Conservation (phyloP, 192 early-diverging fungal genomes). For the Pilobolus umbonatus region DNA sequence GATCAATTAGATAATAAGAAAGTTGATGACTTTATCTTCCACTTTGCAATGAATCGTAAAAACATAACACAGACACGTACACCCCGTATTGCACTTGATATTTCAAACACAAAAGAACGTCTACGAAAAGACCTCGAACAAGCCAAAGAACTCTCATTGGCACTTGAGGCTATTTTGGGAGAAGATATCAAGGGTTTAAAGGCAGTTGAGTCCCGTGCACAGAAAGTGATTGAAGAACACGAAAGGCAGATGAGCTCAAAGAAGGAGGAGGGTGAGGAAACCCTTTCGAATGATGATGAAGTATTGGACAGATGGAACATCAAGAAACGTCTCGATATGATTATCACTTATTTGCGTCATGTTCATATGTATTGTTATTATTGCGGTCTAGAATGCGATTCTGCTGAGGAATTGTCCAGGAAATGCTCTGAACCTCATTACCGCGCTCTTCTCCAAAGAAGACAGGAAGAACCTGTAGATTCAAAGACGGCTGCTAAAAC, state of each 20-base stretch:
- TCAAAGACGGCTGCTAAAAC: neutral
- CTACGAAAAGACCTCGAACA: constrained; percentile 73
- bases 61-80: constrained; percentile 35
- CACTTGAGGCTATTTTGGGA: constrained; percentile 54
- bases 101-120: constrained; percentile 62
- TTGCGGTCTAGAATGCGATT: constrained; percentile 78
- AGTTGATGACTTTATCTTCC: constrained; percentile 49
- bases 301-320: constrained; percentile 19
- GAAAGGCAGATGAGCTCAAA: neutral
- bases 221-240: constrained; percentile 9
- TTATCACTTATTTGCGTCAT: constrained; percentile 79
- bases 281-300: constrained; percentile 9
- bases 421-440: constrained; percentile 63
- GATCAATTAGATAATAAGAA: constrained; percentile 55
- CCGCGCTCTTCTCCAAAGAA: constrained; percentile 30
- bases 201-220: constrained; percentile 28
- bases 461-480: constrained; percentile 6
- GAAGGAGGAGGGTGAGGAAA: neutral
- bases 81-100: constrained; percentile 64
- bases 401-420: constrained; percentile 79
- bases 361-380: constrained; percentile 98
- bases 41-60: constrained; percentile 49
- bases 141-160: constrained; percentile 45
- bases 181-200: constrained; percentile 16
- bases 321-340: constrained; percentile 64